A percentile compares a stretch with the other conserved stretches of the same genome.
Evolutionary conservation across 139 green algal genomes (phyloP).

Genomic region (Chlamydomonas asymmetrica): DNA sequence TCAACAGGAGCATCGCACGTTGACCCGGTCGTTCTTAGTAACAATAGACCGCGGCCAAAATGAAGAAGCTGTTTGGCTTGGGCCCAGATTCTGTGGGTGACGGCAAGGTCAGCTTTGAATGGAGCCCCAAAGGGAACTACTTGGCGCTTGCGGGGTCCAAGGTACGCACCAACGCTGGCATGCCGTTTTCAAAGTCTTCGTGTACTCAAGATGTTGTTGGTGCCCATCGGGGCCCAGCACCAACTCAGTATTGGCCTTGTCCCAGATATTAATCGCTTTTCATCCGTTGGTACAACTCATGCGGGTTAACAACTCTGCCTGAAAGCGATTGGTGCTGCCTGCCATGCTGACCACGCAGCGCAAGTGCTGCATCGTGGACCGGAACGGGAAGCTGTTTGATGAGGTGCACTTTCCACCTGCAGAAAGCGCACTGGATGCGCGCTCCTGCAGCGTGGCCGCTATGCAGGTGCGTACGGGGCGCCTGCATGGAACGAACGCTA

Average conservation of each 20-base stretch:
- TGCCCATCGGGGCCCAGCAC: not conserved
- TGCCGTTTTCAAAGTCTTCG: too few relatives aligned
- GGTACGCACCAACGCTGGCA: conserved; percentile 33
- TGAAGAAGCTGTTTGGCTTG: conserved; percentile 46
- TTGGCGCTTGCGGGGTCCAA: conserved; percentile 56
- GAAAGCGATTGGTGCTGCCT: too few relatives aligned
- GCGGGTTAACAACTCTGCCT: not conserved
- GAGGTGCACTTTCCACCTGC: conserved; percentile 59
- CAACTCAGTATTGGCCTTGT: not conserved
- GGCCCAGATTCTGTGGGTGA: conserved; percentile 38
- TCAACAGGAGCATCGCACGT: too few relatives aligned
- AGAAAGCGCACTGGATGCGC: too few relatives aligned
- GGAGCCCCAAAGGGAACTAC: conserved; percentile 50
- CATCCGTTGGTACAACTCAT: not conserved
- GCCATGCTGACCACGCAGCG: conserved; percentile 49
- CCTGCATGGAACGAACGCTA: too few relatives aligned
- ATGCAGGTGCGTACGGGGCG: too few relatives aligned
- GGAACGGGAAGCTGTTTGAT: conserved; percentile 55
- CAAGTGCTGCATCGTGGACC: conserved; percentile 66
- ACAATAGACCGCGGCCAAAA: too few relatives aligned
- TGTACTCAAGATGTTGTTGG: too few relatives aligned
- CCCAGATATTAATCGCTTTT: not conserved
- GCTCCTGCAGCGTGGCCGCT: too few relatives aligned
- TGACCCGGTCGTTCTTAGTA: too few relatives aligned
- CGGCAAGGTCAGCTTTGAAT: conserved; percentile 55